Base-by-base conservation (phyloP, 2,329 filamentous ascomycete species). In the Elsinoe ampelina region DNA sequence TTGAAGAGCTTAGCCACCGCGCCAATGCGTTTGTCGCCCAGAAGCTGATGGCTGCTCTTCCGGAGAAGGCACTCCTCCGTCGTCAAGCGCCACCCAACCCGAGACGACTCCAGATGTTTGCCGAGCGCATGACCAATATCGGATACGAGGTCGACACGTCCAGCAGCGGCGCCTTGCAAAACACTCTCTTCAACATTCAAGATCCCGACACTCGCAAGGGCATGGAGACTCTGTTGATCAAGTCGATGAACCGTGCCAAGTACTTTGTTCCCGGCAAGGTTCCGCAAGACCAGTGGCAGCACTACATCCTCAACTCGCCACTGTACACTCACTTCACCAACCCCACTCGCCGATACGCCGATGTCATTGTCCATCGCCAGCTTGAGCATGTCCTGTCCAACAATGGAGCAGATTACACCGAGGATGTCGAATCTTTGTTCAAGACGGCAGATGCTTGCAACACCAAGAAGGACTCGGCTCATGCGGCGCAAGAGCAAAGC, bases 311-410 rank as follows among this genome's bases (percentile, higher is more conserved):
- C 54, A 98, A 98, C 73, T 75, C 95, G 57, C 90, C 92, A 0
- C 74, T 95, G 11, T 98, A 96, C 77, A 97, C 93, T 64, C 93
- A 98, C 71, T 97, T 97, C 74, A 97, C 92, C 36, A 92, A 89
- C 71, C 93, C 93, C 1, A 95, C 89, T 17, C 86, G 93, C 56
- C 89, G 93, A 60, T 98, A 97, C 71, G 88, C 91, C 20, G 93
- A 98, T 69, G 85, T 98, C 60, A 78, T 97, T 64, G 93, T 96
- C 34, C 93, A 98, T 72, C 90, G 93, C 58, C 93, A 98, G 73
- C 79, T 98, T 22, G 91, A 97, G 68, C 81, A 87, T 59, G 83
- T 89, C 52, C 79, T 98, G 36, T 54, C 59, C 36, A 82, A 89
- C 56, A 88, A 87, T 61, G 80, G 85, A 61, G 79, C 88, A 48